Evolutionary conservation across 768 basidiomycete genomes (phyloP).

Genomic region (Serendipita sp.): DNA sequence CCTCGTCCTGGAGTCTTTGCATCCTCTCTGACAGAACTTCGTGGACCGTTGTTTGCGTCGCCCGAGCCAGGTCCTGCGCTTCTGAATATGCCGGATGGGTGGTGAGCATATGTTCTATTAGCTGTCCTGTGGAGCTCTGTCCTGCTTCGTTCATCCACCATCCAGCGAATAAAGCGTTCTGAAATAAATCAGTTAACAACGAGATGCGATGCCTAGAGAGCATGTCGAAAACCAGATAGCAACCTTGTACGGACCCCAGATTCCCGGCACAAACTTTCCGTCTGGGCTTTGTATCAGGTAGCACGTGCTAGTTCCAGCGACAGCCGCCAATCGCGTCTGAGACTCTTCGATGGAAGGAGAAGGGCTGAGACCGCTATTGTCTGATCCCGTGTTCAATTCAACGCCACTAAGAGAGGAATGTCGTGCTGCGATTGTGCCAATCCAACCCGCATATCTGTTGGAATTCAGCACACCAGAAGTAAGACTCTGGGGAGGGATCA

Average conservation of each 20-base stretch:
- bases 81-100: conserved; percentile 76
- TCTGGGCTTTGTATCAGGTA: conserved; percentile 80
- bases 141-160: conserved; percentile 99
- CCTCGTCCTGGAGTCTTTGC: conserved; percentile 44
- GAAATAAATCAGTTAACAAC: no score
- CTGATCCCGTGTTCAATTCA: no score
- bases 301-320: conserved; percentile 94
- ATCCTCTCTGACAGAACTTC: conserved; percentile 62
- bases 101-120: conserved; percentile 88
- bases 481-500: neutral
- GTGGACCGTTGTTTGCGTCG: conserved; percentile 20
- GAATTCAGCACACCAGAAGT: conserved; percentile 1
- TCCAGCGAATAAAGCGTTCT: conserved; percentile 80
- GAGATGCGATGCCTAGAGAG: neutral
- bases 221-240: neutral
- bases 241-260: conserved; percentile 84
- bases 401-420: conserved; percentile 30
- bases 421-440: conserved; percentile 83
- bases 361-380: conserved; percentile 28
- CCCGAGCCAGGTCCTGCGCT: conserved; percentile 47
- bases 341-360: conserved; percentile 61
- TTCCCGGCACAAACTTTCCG: conserved; percentile 75
- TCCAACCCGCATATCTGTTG: conserved; percentile 80
- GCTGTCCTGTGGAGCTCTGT: conserved; percentile 96
- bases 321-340: conserved; percentile 67